Evolutionary conservation across 2,329 filamentous ascomycete species (phyloP).

Genomic region (Cercospora citrullina): DNA sequence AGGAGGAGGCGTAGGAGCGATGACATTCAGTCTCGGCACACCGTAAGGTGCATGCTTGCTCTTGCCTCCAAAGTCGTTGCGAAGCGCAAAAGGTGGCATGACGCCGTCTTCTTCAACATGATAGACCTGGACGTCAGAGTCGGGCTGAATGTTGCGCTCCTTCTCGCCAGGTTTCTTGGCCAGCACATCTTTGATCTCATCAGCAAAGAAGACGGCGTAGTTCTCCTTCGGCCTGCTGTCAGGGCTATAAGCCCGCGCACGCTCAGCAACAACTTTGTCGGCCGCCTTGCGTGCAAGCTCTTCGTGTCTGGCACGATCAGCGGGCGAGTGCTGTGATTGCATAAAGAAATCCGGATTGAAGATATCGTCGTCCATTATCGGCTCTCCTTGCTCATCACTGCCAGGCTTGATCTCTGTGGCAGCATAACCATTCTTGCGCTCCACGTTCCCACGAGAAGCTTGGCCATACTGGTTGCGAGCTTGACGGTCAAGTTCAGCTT

Average conservation of each 20-base stretch:
- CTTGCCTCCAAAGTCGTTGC: conserved; percentile 18
- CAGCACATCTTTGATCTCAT: conserved; percentile 45
- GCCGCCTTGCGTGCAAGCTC: conserved; percentile 39
- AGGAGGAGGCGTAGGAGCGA: conserved; percentile 58
- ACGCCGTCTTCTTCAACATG: conserved; percentile 41
- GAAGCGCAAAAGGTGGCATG: conserved; percentile 17
- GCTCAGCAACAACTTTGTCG: conserved; percentile 45
- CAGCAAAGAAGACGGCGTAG: conserved; percentile 50
- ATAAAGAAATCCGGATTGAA: conserved; percentile 50
- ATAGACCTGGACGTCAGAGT: conserved; percentile 47
- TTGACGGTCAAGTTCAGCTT: conserved; percentile 17
- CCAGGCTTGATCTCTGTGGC: conserved; percentile 34
- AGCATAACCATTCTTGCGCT: conserved; percentile 23
- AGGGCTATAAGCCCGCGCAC: conserved; percentile 44
- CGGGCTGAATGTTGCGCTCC: conserved; percentile 45
- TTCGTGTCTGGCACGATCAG: conserved; percentile 29
- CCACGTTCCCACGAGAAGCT: conserved; percentile 14
- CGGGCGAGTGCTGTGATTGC: conserved; percentile 36
- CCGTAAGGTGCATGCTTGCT: conserved; percentile 32
- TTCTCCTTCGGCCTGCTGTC: conserved; percentile 20
- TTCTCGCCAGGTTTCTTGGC: conserved; percentile 41
- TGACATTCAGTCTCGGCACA: conserved; percentile 58
- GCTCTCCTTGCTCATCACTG: conserved; percentile 39
- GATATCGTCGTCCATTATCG: conserved; percentile 48
- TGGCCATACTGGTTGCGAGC: conserved; percentile 23